Evolutionary conservation across 106 monocot genomes (phyloP), one percentile per base, ranked within the genome.

Genomic region (Acorus calamus): DNA sequence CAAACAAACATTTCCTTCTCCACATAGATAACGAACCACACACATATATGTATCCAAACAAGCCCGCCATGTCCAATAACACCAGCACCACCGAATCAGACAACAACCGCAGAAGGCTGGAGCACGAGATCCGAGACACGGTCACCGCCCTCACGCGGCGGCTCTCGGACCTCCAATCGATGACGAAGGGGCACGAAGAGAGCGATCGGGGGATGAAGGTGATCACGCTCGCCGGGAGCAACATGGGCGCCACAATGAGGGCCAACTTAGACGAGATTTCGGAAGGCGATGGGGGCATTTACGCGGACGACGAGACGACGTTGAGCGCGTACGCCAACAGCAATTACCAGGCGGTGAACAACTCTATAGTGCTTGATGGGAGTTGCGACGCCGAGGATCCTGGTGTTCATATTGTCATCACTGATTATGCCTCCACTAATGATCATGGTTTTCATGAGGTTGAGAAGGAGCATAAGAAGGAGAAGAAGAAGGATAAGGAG

Each of bases 261-360:
- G 76, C 52, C 2, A 66, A 74, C 8, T 4, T 11, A 4, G 28
- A 49, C 3, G 71, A 80, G 9, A 42, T 51, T 7, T 42, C 49
- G 47, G 68, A 45, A 42, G 44, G 14, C n/a, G n/a, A 3, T 28
- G 61, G 12, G 7, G 43, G 9, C 43, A 11, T 53, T 41, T 9
- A 6, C 60, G 47, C 4, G 2, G 72, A 58, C 14, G 71, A 61
- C 28, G 28, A 28, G 28, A 28, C 28, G 47, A 50, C 11, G 57
- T 49, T 63, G 65, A 60, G 66, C n/a, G 78, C 81, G 3, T 75
- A 57, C 60, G 63, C 81, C 4, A 85, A 85, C 57, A 78, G 85
- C 72, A 85, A 85, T 57, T 81, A 75, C 59, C 81, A 85, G 75
- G 71, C 77, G 4, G 74, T 81, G 4, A 85, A 81, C 65, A 85